A percentile compares a stretch with the other conserved stretches of the same genome.
phyloP scores from a whole-genome alignment of 1,284 basidiomycete species.

The Amanita bisporigera region DNA sequence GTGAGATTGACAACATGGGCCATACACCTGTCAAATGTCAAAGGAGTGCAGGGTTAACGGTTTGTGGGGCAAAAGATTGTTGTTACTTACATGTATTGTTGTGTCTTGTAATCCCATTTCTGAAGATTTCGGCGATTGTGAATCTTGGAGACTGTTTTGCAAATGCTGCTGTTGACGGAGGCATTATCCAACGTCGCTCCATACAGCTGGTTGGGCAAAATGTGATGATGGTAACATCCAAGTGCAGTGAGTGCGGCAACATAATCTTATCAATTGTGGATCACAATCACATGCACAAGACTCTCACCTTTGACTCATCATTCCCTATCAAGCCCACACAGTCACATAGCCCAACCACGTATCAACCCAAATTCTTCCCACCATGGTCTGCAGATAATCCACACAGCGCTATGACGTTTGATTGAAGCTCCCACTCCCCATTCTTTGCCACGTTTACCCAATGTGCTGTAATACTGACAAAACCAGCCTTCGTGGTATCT shows the following conservation, averaged over 20 bases:
- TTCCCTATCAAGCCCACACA: slow-evolving; percentile 29
- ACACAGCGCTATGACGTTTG: slow-evolving; percentile 29
- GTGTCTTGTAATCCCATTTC: neutral
- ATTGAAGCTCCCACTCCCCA: slow-evolving; percentile 23
- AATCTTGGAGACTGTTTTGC: neutral
- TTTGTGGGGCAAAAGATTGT: too few relatives aligned
- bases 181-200: neutral
- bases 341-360: slow-evolving; percentile 28
- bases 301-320: neutral
- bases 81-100: too few relatives aligned
- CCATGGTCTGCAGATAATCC: slow-evolving; percentile 28
- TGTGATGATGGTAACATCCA: neutral
- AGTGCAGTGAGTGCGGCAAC: neutral
- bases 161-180: neutral
- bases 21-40: slow-evolving; percentile 28
- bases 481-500: slow-evolving; percentile 22
- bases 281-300: neutral
- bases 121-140: neutral
- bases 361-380: slow-evolving; percentile 36
- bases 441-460: slow-evolving; percentile 20
- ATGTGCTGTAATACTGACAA: slow-evolving; percentile 26
- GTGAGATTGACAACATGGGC: slow-evolving; percentile 30
- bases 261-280: neutral
- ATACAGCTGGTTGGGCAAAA: neutral
- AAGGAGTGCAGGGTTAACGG: too few relatives aligned